These are phyloP conservation scores for Termitomyces bulborhizus DNA, from an alignment of 768 basidiomycete species.

Conservation along the genomic window DNA sequence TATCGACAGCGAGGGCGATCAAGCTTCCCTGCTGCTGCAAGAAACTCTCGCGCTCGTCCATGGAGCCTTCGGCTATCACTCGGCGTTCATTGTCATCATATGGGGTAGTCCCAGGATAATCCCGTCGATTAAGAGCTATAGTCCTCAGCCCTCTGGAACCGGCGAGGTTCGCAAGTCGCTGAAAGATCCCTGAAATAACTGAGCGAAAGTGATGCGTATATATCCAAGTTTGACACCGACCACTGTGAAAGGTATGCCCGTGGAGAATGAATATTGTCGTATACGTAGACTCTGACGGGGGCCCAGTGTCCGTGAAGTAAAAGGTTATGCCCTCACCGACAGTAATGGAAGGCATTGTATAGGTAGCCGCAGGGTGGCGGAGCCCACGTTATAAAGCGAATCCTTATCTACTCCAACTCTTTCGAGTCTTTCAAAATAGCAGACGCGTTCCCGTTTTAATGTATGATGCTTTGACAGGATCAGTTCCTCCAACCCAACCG, in stretches of 20 bases:
- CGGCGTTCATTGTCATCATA: conserved; percentile 21
- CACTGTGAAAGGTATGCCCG: conserved; percentile 15
- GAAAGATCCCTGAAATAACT: conserved; percentile 17
- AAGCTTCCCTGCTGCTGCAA: conserved; percentile 22
- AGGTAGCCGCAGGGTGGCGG: neutral
- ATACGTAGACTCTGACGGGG: conserved; percentile 13
- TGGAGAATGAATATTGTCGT: conserved; percentile 23
- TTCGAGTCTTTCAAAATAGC: neutral
- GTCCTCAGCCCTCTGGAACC: conserved; percentile 16
- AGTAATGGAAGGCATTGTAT: neutral
- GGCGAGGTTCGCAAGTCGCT: conserved; percentile 15
- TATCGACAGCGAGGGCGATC: conserved; percentile 21
- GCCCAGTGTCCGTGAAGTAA: conserved; percentile 24
- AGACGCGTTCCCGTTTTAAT: no score
- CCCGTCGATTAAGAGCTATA: conserved; percentile 27
- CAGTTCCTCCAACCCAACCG: no score
- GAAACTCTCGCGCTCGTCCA: conserved; percentile 13
- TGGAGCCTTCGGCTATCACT: conserved; percentile 9
- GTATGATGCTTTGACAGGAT: neutral
- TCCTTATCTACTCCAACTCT: neutral
- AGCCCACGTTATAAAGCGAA: neutral
- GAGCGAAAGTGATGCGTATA: conserved; percentile 7
- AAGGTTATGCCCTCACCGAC: conserved; percentile 7
- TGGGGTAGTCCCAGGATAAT: conserved; percentile 25
- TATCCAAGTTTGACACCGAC: neutral